phyloP scores from a whole-genome alignment of 306 rosid genomes.

The Lupinus albus region DNA sequence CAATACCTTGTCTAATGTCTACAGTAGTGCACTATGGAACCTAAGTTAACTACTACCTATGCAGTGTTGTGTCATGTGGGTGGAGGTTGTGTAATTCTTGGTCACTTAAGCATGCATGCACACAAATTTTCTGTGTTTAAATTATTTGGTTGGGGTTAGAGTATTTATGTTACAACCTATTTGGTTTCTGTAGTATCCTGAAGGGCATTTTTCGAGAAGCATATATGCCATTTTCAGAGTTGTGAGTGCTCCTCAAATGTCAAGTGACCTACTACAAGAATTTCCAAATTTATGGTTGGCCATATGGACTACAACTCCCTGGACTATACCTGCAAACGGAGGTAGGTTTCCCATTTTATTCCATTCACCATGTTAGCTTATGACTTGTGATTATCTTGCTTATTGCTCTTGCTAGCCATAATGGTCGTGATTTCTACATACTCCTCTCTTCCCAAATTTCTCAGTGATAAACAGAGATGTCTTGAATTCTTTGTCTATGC shows the following conservation, averaged over 20 bases:
- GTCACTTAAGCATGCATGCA: not conserved
- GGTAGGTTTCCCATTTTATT: constrained; percentile 59
- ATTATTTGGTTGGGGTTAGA: constrained; percentile 23
- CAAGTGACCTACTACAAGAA: constrained; percentile 63
- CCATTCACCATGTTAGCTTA: constrained; percentile 37
- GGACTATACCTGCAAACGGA: constrained; percentile 99
- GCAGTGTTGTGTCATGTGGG: not conserved
- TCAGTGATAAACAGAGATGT: constrained; percentile 7
- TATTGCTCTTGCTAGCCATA: constrained; percentile 23
- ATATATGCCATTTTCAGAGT: constrained; percentile 81
- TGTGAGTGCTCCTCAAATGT: constrained; percentile 55
- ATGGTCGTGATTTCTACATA: constrained; percentile 13
- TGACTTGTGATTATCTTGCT: constrained; percentile 6
- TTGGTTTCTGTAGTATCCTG: constrained; percentile 76
- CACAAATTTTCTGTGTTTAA: not conserved
- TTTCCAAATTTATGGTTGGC: constrained; percentile 84
- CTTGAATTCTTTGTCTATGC: constrained; percentile 29
- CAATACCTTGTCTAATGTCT: not conserved
- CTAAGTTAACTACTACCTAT: constrained; percentile 11
- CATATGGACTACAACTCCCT: constrained; percentile 97
- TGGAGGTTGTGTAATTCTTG: not conserved
- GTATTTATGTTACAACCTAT: constrained; percentile 38
- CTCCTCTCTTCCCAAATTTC: not conserved
- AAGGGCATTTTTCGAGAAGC: constrained; percentile 89
- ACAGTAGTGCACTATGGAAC: constrained; percentile 1